Evolutionary conservation across 257 asterid genomes (phyloP), one percentile per base, ranked within the genome.

Genomic region (Capsicum pubescens): DNA sequence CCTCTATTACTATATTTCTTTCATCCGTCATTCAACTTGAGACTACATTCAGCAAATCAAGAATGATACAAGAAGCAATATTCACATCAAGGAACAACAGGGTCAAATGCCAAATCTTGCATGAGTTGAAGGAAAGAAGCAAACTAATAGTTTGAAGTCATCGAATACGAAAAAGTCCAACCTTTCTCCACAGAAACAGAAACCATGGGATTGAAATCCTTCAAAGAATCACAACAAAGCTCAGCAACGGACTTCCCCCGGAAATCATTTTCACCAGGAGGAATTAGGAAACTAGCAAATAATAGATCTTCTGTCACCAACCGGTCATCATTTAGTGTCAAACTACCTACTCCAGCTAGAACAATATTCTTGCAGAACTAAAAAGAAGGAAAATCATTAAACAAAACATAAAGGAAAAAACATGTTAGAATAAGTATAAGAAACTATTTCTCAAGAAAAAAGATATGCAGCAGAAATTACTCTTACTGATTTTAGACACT

Each of bases 341-440:
- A 85, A 85, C 98, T 95, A 84, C 99, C 99, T 6, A 97, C 99
- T 72, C 99, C 99, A 2, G 99, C 99, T 83, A 97, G 91, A 88
- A 95, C 94, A 85, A 97, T 92, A 80, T 97, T 97, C 94, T 97
- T 97, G 94, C 99, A 97, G 76, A 97, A 97, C 99, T 97, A 92
- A 86, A 63, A 60, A 15, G 3, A 82, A 64, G n/a, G 61, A 39
- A 63, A 59, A 72, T 79, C 72, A 79, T 80, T 63, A 8, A 32
- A 13, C 55, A 17, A 8, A 54, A 84, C 3, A 61, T 36, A 44
- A 57, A 50, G 36, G 54, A 1, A 16, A 71, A 54, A 32, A n/a
- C 17, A 74, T 19, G 82, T 1, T 77, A 54, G 61, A 77, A 54
- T 2, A 77, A 77, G 26, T 54, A 26, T 2, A 77, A 54, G 48